Percentiles rank a stretch among this genome's conserved stretches.
phyloP scores from a whole-genome alignment of 2,329 filamentous ascomycete species.

The Aspergillus jensenii region DNA sequence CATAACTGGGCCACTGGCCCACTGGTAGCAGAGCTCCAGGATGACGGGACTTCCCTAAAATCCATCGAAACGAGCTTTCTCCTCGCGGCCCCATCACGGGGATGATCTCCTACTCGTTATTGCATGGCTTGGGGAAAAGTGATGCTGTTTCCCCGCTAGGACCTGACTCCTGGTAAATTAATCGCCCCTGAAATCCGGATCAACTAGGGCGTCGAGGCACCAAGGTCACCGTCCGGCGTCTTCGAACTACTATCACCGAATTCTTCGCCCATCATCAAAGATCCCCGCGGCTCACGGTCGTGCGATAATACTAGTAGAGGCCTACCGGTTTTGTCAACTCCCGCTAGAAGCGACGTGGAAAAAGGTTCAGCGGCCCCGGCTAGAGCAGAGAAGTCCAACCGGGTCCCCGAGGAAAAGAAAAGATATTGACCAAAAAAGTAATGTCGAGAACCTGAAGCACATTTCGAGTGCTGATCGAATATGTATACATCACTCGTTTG shows the following conservation, averaged over 20 bases:
- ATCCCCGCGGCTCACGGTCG: background rate
- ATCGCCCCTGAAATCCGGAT: background rate
- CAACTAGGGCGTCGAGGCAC: background rate
- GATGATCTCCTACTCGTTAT: slow-evolving; percentile 1
- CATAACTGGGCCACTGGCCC: background rate
- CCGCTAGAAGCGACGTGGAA: slow-evolving; percentile 11
- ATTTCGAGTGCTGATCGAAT: background rate
- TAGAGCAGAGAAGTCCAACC: background rate
- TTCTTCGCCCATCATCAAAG: background rate
- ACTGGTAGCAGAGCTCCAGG: background rate
- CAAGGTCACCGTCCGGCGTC: background rate
- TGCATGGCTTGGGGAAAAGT: background rate
- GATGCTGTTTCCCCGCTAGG: background rate
- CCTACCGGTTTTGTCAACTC: background rate
- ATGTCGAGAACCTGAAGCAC: background rate
- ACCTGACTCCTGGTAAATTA: background rate
- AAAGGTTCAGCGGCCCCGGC: background rate
- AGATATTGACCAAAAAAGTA: background rate
- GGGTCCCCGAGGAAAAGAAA: slow-evolving; percentile 8
- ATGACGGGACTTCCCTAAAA: background rate
- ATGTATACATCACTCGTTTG: background rate
- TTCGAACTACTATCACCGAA: background rate
- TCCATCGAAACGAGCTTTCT: background rate
- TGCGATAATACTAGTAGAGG: background rate
- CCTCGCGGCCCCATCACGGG: background rate